Conservation (phyloP, 148 eudicot genomes). For the Nyssa sinensis region DNA sequence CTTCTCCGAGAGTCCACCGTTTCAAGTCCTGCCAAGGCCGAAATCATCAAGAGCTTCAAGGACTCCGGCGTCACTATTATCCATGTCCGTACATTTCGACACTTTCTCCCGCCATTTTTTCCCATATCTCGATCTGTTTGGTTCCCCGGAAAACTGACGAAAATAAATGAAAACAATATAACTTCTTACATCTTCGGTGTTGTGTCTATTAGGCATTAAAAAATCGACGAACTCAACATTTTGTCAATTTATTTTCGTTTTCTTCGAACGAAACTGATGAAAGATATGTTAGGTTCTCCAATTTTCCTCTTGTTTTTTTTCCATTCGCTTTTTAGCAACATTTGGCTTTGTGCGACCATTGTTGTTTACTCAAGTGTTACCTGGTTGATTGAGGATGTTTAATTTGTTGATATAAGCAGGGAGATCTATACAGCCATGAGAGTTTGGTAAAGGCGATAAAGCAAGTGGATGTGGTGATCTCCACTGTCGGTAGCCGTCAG, state of each 20-base stretch:
- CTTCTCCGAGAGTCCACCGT: constrained; percentile 47
- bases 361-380: background rate
- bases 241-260: background rate
- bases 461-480: constrained; percentile 75
- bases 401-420: constrained; percentile 27
- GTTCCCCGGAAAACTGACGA: background rate
- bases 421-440: constrained; percentile 55
- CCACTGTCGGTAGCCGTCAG: constrained; percentile 40
- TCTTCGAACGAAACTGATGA: too few relatives aligned
- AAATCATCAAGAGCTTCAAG: constrained; percentile 49
- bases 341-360: background rate
- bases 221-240: background rate
- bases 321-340: too few relatives aligned
- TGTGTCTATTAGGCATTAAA: background rate
- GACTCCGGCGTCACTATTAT: constrained; percentile 45
- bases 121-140: background rate
- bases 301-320: too few relatives aligned
- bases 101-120: background rate
- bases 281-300: too few relatives aligned
- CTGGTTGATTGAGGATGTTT: constrained; percentile 3
- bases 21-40: constrained; percentile 43
- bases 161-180: background rate
- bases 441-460: constrained; percentile 68
- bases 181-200: background rate
- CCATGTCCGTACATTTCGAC: constrained; percentile 3